Evolutionary conservation across 2,329 filamentous ascomycete species (phyloP).

Genomic region (Aspergillus ustus): DNA sequence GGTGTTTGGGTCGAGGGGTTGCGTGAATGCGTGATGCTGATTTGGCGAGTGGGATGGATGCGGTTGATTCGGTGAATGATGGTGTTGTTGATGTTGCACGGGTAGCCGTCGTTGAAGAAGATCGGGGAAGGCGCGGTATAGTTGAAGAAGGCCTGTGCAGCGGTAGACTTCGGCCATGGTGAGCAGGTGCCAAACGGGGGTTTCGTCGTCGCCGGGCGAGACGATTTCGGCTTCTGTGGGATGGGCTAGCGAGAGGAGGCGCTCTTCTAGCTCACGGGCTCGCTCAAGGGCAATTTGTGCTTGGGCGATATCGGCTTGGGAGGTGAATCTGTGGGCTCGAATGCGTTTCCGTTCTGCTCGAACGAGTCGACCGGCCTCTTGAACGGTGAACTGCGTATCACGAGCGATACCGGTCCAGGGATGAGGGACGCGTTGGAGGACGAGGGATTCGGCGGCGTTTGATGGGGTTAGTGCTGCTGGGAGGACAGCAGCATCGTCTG

Average conservation of each 20-base stretch:
- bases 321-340: conserved; percentile 42
- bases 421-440: conserved; percentile 42
- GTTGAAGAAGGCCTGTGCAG: conserved; percentile 57
- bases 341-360: conserved; percentile 43
- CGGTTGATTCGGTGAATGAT: conserved; percentile 14
- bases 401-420: conserved; percentile 47
- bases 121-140: conserved; percentile 60
- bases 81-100: conserved; percentile 8
- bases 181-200: conserved; percentile 58
- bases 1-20: conserved; percentile 29
- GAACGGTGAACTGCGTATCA: conserved; percentile 42
- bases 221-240: conserved; percentile 54
- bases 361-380: conserved; percentile 52
- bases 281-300: conserved; percentile 42
- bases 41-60: conserved; percentile 4
- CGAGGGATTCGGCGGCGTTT: conserved; percentile 30
- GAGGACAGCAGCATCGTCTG: conserved; percentile 42
- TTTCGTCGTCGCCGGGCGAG: conserved; percentile 57
- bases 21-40: conserved; percentile 27
- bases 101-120: conserved; percentile 52
- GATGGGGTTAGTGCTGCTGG: conserved; percentile 28
- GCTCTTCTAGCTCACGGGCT: conserved; percentile 51
- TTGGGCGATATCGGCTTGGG: conserved; percentile 37
- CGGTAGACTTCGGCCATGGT: conserved; percentile 59
- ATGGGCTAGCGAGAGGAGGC: conserved; percentile 52